A percentile compares a stretch with the other conserved stretches of the same genome.
These are phyloP conservation scores for Alternaria sp. DNA, from an alignment of 2,329 filamentous ascomycete species.

Conservation along the genomic window DNA sequence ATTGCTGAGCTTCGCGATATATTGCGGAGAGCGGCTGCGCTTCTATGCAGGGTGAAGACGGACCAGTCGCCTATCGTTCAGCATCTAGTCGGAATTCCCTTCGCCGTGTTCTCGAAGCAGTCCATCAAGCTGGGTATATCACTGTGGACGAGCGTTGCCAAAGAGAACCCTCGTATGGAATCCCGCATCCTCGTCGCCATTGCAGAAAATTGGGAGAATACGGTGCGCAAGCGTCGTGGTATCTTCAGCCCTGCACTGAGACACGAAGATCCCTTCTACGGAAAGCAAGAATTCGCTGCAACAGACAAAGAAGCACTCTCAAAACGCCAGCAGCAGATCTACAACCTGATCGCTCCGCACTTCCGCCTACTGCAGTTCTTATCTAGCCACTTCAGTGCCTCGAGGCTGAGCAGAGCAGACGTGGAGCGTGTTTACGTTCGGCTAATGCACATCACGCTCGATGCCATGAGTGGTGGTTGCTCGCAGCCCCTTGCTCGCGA, in stretches of 20 bases:
- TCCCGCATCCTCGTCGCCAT: slow-evolving; percentile 85
- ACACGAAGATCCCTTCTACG: slow-evolving; percentile 85
- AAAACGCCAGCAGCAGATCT: slow-evolving; percentile 77
- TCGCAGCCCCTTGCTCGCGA: slow-evolving; percentile 90
- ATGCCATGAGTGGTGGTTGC: slow-evolving; percentile 66
- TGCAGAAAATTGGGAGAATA: slow-evolving; percentile 87
- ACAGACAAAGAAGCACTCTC: slow-evolving; percentile 79
- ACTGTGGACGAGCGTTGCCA: slow-evolving; percentile 94
- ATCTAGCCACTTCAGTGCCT: slow-evolving; percentile 92
- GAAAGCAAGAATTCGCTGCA: slow-evolving; percentile 90
- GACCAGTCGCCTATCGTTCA: slow-evolving; percentile 82
- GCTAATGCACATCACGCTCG: slow-evolving; percentile 78
- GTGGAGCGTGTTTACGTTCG: slow-evolving; percentile 82
- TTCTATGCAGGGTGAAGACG: slow-evolving; percentile 78
- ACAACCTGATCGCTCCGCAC: slow-evolving; percentile 86
- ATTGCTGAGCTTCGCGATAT: slow-evolving; percentile 80
- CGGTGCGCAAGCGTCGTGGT: slow-evolving; percentile 76
- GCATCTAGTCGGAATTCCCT: slow-evolving; percentile 90
- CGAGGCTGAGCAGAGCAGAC: slow-evolving; percentile 81
- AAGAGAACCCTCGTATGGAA: slow-evolving; percentile 90
- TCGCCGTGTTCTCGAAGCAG: slow-evolving; percentile 90
- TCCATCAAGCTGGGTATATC: slow-evolving; percentile 96
- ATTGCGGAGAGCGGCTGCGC: slow-evolving; percentile 80
- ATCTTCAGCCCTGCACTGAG: slow-evolving; percentile 77
- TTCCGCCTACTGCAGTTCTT: slow-evolving; percentile 86